Conservation (phyloP, 2,329 filamentous ascomycete genomes). For the Trichoderma pleuroti region DNA sequence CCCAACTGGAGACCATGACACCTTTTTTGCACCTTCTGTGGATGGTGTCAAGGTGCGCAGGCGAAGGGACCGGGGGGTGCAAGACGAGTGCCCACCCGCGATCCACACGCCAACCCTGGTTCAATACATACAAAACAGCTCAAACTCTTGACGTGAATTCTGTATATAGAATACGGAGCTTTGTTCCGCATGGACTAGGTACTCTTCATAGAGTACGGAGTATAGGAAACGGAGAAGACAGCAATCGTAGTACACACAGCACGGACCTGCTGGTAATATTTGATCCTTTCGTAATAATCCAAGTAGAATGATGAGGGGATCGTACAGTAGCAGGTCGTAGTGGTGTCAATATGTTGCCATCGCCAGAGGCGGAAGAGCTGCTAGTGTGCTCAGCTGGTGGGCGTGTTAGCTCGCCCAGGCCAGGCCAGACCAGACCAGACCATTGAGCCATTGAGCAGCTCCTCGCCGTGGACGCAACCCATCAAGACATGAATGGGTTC, state of each 20-base stretch:
- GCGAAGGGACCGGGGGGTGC: slow-evolving; percentile 11
- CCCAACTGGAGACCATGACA: slow-evolving; percentile 1
- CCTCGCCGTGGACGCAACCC: not conserved
- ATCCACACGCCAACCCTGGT: slow-evolving; percentile 15
- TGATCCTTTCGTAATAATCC: not conserved
- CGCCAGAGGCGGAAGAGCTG: not conserved
- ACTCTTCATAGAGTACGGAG: not conserved
- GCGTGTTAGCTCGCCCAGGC: not conserved
- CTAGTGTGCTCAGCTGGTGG: not conserved
- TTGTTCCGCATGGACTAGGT: not conserved
- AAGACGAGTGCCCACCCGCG: not conserved
- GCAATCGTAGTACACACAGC: not conserved
- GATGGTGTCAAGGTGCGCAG: slow-evolving; percentile 12
- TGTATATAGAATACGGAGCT: not conserved
- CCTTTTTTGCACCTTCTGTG: slow-evolving; percentile 1
- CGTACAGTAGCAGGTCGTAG: not conserved
- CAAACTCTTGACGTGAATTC: slow-evolving; percentile 5
- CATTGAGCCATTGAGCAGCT: not conserved
- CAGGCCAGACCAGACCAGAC: no score
- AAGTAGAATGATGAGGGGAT: not conserved
- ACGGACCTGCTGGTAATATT: not conserved
- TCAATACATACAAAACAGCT: slow-evolving; percentile 19
- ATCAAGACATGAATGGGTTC: not conserved
- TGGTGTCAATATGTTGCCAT: not conserved
- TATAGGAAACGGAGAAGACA: not conserved